These are phyloP conservation scores for Bruguiera parviflora DNA, from an alignment of 345 rosid genomes.

Conservation along the genomic window DNA sequence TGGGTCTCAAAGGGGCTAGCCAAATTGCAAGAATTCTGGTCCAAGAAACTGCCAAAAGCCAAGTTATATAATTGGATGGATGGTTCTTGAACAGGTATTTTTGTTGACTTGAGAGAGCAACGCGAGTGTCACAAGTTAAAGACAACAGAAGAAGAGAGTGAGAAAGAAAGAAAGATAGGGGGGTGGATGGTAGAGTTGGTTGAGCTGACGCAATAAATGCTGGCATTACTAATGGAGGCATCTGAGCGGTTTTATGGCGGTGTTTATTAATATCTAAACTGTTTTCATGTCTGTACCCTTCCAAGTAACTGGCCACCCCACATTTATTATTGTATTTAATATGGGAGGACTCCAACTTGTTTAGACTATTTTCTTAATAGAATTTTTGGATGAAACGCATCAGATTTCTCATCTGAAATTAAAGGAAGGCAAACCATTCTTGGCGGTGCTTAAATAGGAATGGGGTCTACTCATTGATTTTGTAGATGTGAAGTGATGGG, in stretches of 20 bases:
- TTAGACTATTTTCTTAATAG: neutral
- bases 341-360: neutral
- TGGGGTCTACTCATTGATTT: too few relatives aligned
- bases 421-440: too few relatives aligned
- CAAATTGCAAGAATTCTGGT: neutral
- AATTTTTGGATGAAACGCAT: too few relatives aligned
- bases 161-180: neutral
- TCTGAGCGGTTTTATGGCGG: constrained; percentile 1
- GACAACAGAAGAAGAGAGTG: neutral
- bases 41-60: neutral
- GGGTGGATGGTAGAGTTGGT: constrained; percentile 15
- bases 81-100: neutral
- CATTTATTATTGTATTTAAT: constrained; percentile 25
- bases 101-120: neutral
- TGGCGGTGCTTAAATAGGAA: too few relatives aligned
- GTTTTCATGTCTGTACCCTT: neutral
- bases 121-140: neutral
- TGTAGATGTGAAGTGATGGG: too few relatives aligned
- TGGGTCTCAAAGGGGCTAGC: neutral
- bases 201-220: constrained; percentile 34
- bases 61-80: too few relatives aligned
- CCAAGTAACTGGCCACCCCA: neutral
- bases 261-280: neutral
- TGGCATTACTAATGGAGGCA: neutral
- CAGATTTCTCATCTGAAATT: too few relatives aligned